Conservation (phyloP, 257 asterid genomes). For the Handroanthus guayacan region DNA sequence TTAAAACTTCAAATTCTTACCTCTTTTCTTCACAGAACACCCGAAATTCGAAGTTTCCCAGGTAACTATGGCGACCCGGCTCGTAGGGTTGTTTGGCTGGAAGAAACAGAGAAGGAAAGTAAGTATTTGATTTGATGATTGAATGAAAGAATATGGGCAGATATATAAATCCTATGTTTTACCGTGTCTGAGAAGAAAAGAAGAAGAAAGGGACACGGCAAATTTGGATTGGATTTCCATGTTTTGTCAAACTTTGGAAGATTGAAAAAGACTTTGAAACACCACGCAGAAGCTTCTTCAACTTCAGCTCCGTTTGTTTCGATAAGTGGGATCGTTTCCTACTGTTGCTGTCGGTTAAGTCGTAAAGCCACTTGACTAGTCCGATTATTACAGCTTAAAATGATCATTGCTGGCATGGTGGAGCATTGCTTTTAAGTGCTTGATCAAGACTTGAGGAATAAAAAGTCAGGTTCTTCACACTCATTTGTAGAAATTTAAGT, state of each 20-base stretch:
- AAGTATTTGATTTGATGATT: neutral
- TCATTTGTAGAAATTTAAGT: too few relatives aligned
- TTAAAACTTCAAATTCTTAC: constrained; percentile 17
- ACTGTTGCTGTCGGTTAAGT: neutral
- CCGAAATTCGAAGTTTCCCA: neutral
- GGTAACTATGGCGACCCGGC: neutral
- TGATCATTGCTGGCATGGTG: too few relatives aligned
- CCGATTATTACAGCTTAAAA: neutral
- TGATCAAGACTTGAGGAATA: too few relatives aligned
- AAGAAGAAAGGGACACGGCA: neutral
- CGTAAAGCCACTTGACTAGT: neutral
- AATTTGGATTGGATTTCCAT: neutral
- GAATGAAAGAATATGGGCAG: neutral
- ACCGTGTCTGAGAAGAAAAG: constrained; percentile 9
- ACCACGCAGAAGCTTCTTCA: constrained; percentile 33
- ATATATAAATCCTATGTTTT: neutral
- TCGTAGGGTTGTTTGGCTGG: neutral
- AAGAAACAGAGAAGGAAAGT: neutral
- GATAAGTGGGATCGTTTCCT: constrained; percentile 14
- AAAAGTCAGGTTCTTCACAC: too few relatives aligned
- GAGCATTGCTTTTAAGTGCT: too few relatives aligned
- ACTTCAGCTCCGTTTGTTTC: constrained; percentile 25
- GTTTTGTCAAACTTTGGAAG: constrained; percentile 13
- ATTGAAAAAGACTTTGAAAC: neutral
- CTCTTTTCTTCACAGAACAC: constrained; percentile 23